phyloP scores from a whole-genome alignment of 345 rosid genomes.

The Limnanthes douglasii region DNA sequence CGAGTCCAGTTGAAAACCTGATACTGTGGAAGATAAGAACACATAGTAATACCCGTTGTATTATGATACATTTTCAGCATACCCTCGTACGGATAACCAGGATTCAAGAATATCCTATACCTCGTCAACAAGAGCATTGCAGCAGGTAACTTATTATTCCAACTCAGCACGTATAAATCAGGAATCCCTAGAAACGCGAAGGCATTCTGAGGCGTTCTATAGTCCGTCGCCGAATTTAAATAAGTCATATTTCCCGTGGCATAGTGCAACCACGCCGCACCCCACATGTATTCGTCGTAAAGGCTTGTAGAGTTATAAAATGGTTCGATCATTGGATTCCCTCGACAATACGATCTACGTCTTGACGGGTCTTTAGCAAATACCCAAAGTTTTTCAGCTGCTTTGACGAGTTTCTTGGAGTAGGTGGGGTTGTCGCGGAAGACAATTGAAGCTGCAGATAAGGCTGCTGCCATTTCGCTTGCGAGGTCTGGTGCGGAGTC shows the following conservation, averaged over 20 bases:
- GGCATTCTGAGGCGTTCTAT: slow-evolving; percentile 37
- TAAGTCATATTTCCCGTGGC: slow-evolving; percentile 70
- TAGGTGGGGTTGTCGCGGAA: slow-evolving; percentile 37
- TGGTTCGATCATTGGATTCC: slow-evolving; percentile 23
- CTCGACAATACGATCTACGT: slow-evolving; percentile 27
- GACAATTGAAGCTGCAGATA: slow-evolving; percentile 70
- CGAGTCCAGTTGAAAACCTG: slow-evolving; percentile 51
- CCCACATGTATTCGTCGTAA: slow-evolving; percentile 83
- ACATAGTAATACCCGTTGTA: slow-evolving; percentile 49
- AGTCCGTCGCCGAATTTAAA: slow-evolving; percentile 35
- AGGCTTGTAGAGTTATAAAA: slow-evolving; percentile 67
- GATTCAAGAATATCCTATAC: slow-evolving; percentile 48
- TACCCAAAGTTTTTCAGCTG: slow-evolving; percentile 37
- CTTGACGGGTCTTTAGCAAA: slow-evolving; percentile 41
- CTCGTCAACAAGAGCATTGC: slow-evolving; percentile 80
- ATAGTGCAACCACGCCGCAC: slow-evolving; percentile 65
- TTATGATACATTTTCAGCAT: slow-evolving; percentile 64
- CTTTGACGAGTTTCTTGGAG: slow-evolving; percentile 36
- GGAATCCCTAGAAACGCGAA: slow-evolving; percentile 28
- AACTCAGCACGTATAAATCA: slow-evolving; percentile 30
- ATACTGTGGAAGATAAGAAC: slow-evolving; percentile 55
- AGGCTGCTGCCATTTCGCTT: slow-evolving; percentile 64
- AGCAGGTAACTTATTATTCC: slow-evolving; percentile 90
- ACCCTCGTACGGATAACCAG: slow-evolving; percentile 81
- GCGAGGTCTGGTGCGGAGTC: slow-evolving; percentile 50